A percentile compares a stretch with the other conserved stretches of the same genome.
These are phyloP conservation scores for Citrullus mucosospermus DNA, from an alignment of 306 rosid genomes.

Conservation along the genomic window DNA sequence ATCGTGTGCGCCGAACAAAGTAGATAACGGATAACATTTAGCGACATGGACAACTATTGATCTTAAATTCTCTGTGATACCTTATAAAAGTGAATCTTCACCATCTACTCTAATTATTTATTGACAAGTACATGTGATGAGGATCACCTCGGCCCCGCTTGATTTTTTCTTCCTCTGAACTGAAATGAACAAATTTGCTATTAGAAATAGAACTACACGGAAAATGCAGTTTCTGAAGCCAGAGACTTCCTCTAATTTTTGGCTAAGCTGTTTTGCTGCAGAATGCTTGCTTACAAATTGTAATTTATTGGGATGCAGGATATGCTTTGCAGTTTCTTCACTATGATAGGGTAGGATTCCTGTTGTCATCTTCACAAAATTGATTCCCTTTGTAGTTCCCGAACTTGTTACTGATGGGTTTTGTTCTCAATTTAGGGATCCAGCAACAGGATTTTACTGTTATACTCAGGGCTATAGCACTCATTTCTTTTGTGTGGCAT, in stretches of 20 bases:
- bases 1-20: background rate
- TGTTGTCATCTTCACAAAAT: background rate
- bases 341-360: conserved; percentile 64
- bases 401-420: background rate
- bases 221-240: background rate
- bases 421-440: conserved; percentile 51
- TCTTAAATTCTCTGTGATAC: background rate
- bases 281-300: conserved; percentile 17
- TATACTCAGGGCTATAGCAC: conserved; percentile 81
- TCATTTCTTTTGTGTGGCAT: conserved; percentile 95
- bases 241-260: background rate
- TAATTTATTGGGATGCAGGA: conserved; percentile 48
- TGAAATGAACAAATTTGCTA: background rate
- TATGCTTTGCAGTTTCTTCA: conserved; percentile 98
- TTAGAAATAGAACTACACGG: background rate
- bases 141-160: background rate
- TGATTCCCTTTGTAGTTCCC: background rate
- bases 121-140: background rate
- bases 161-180: background rate
- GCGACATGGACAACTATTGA: background rate
- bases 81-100: background rate
- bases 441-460: conserved; percentile 77
- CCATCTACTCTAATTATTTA: background rate
- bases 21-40: background rate
- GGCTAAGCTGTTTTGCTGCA: background rate